Base-by-base conservation (phyloP, 805 yeast species). In the Monosporozyma aquatica region DNA sequence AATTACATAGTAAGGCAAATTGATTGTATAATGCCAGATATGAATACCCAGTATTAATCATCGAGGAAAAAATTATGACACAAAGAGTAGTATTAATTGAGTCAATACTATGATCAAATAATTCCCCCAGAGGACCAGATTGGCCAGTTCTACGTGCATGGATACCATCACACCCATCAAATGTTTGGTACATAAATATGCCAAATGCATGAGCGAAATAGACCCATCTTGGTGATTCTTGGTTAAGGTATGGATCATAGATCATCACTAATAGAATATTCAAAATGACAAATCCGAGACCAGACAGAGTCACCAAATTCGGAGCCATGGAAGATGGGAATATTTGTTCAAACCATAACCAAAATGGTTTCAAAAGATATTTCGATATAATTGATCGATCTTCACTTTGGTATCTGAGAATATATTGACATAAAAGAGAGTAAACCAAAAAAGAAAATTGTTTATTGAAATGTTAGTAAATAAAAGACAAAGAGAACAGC, bases 101-200 rank as follows among this genome's bases (percentile, higher is more conserved):
- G 55, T 78, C 83, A 25, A 78, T 74, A 44, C 95, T 87, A 57
- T 89, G 97, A 57, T 89, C 97, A 58, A 90, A 90, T 44, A 89
- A 69, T 60, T 89, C 97, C 26, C 97, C 97, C 54, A 89, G 67
- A 1, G 97, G 97, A 3, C 96, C 92, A 47, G 86, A 76, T 62
- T 87, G 94, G n/a, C 94, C 95, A 1, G 96, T 89, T 56, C 90
- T 76, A 58, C 97, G 78, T 13, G 97, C 97, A 61, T 89, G 97
- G 49, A 83, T 75, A 4, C 97, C 97, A 62, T 89, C 97, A 62
- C 95, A 84, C 0, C 95, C 95, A 62, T 89, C 97, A 61, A 89
- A 87, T 0, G 97, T 89, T 61, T 89, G 97, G 62, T 89, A 89
- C 72, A 87, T 67, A 58, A 89, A 87, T 50, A 89, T 65, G 5